Percentiles rank a stretch among this genome's conserved stretches.
These are phyloP conservation scores for Metschnikowia lochheadii DNA, from an alignment of 805 yeast species.

Conservation along the genomic window DNA sequence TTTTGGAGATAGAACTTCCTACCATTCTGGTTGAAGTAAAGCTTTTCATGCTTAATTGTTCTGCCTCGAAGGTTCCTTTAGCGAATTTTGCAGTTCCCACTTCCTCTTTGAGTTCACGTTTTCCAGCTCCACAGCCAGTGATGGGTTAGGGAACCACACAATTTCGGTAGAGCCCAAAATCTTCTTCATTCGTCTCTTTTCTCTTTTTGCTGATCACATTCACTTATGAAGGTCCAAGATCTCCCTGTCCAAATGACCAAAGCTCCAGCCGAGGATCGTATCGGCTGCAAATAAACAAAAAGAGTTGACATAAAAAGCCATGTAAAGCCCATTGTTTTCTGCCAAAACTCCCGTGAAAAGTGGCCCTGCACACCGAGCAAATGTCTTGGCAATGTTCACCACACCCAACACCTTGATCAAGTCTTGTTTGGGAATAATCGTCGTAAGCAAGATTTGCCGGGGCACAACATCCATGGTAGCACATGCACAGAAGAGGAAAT, in stretches of 20 bases:
- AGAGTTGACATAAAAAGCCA: slow-evolving; percentile 53
- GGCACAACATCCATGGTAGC: slow-evolving; percentile 91
- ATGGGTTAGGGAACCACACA: too few species aligned
- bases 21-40: too few species aligned
- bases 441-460: slow-evolving; percentile 72
- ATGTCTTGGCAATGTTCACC: slow-evolving; percentile 81
- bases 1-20: too few species aligned
- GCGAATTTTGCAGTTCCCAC: too few species aligned
- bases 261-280: slow-evolving; percentile 38
- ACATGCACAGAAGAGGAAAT: slow-evolving; percentile 46
- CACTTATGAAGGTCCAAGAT: slow-evolving; percentile 16
- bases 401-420: slow-evolving; percentile 77
- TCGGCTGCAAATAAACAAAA: slow-evolving; percentile 49
- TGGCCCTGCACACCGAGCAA: slow-evolving; percentile 82
- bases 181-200: too few species aligned
- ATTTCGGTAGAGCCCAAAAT: too few species aligned
- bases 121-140: too few species aligned
- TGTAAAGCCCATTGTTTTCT: slow-evolving; percentile 39
- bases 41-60: too few species aligned
- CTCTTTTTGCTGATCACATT: too few species aligned
- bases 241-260: slow-evolving; percentile 37
- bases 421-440: slow-evolving; percentile 58
- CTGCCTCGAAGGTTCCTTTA: too few species aligned
- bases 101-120: too few species aligned
- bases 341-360: slow-evolving; percentile 74